Conservation (phyloP, 345 rosid species). For the Euphorbia pulcherrima region DNA sequence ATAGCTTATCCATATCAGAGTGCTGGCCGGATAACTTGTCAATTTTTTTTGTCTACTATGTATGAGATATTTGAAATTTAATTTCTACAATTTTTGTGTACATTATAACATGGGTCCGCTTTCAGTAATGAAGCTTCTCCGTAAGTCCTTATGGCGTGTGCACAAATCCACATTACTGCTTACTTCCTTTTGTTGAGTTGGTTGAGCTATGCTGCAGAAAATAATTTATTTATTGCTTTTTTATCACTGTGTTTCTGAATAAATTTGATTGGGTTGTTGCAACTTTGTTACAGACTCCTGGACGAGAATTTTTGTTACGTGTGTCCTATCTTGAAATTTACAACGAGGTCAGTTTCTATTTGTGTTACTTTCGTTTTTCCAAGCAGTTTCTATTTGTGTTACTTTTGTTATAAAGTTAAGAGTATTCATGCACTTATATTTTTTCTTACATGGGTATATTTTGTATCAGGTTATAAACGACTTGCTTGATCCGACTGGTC, state of each 20-base stretch:
- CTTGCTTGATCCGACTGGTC: slow-evolving; percentile 98
- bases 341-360: slow-evolving; percentile 63
- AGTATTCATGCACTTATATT: not conserved
- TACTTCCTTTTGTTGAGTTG: not conserved
- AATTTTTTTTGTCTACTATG: not conserved
- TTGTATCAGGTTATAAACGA: slow-evolving; percentile 90
- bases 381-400: not conserved
- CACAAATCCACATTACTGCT: not conserved
- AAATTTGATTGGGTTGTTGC: slow-evolving; percentile 21
- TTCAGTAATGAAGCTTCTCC: not conserved
- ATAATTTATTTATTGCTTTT: not conserved
- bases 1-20: not conserved
- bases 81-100: not conserved
- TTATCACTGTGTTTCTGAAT: not conserved
- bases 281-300: slow-evolving; percentile 74
- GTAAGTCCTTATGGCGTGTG: not conserved
- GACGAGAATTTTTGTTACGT: slow-evolving; percentile 94
- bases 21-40: not conserved
- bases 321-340: slow-evolving; percentile 99
- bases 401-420: not conserved
- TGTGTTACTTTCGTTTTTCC: not conserved
- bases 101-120: not conserved
- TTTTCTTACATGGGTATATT: slow-evolving; percentile 7
- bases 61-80: not conserved
- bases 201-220: no score